Percentiles rank a stretch among this genome's conserved stretches.
These are phyloP conservation scores for Cardiospermum halicacabum DNA, from an alignment of 345 rosid species.

Conservation along the genomic window DNA sequence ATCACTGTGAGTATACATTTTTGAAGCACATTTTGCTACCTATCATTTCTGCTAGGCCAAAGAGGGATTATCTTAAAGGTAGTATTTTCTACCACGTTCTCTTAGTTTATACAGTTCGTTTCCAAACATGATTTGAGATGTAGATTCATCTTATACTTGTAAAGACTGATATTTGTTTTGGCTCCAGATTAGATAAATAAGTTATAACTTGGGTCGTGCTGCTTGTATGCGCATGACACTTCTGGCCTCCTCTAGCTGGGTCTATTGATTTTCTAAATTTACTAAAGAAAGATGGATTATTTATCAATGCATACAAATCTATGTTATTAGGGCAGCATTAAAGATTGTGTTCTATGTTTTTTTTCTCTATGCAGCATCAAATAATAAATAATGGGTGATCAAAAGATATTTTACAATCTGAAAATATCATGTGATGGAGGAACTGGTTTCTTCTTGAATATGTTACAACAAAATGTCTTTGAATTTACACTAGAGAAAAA, in stretches of 20 bases:
- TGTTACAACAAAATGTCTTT: neutral
- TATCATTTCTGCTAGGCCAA: neutral
- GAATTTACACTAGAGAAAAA: conserved; percentile 8
- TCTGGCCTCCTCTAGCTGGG: no score
- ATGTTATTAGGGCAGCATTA: no score
- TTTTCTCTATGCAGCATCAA: no score
- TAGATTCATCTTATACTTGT: conserved; percentile 10
- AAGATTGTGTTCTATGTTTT: no score
- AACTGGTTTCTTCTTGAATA: neutral
- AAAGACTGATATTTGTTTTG: neutral
- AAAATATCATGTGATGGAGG: neutral
- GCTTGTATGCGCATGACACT: neutral
- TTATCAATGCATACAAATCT: no score
- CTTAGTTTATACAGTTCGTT: neutral
- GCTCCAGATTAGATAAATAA: neutral
- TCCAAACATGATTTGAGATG: neutral
- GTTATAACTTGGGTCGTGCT: neutral
- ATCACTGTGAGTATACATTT: neutral
- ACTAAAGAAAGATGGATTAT: no score
- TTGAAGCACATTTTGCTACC: neutral
- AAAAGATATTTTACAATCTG: neutral
- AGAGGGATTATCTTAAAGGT: neutral
- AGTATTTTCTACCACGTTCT: neutral
- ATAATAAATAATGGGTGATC: neutral
- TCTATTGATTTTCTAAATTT: no score